Evolutionary conservation across 768 basidiomycete genomes (phyloP).

Genomic region (Hemileccinum impolitum): DNA sequence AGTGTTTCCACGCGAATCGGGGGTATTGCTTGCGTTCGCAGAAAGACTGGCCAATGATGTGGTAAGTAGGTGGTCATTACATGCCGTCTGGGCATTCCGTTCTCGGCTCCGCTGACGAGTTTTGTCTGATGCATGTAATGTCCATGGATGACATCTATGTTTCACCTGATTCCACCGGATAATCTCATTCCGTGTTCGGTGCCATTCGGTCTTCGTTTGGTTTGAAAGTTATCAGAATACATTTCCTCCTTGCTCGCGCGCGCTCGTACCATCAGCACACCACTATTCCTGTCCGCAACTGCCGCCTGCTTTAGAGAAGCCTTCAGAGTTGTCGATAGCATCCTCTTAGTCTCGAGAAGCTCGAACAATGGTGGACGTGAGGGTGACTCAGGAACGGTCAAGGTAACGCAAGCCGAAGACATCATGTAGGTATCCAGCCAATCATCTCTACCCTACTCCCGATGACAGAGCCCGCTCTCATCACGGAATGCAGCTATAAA

Average conservation of each 20-base stretch:
- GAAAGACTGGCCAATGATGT: slow-evolving; percentile 86
- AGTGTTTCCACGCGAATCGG: slow-evolving; percentile 79
- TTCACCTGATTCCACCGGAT: too few species aligned
- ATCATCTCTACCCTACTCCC: slow-evolving; percentile 1
- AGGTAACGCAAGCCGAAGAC: slow-evolving; percentile 66
- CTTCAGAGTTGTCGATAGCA: slow-evolving; percentile 79
- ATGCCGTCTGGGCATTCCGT: too few species aligned
- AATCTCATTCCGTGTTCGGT: too few species aligned
- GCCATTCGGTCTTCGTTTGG: not conserved
- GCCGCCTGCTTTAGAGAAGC: slow-evolving; percentile 89
- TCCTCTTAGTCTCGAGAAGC: slow-evolving; percentile 52
- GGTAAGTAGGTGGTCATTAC: slow-evolving; percentile 39
- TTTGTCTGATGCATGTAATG: too few species aligned
- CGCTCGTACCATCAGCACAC: slow-evolving; percentile 70
- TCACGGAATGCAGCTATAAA: slow-evolving; percentile 54
- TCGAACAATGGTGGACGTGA: not conserved
- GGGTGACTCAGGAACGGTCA: slow-evolving; percentile 29
- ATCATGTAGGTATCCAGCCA: slow-evolving; percentile 66
- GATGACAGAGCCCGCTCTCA: not conserved
- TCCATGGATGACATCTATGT: too few species aligned
- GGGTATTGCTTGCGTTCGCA: slow-evolving; percentile 77
- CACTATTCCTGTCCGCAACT: slow-evolving; percentile 74
- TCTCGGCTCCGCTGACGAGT: too few species aligned
- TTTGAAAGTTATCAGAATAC: slow-evolving; percentile 77
- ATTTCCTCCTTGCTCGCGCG: slow-evolving; percentile 71